A percentile compares a stretch with the other conserved stretches of the same genome.
These are phyloP conservation scores for Skeletonema menzelii DNA, from an alignment of 108 stramenopile genomes.

Conservation along the genomic window DNA sequence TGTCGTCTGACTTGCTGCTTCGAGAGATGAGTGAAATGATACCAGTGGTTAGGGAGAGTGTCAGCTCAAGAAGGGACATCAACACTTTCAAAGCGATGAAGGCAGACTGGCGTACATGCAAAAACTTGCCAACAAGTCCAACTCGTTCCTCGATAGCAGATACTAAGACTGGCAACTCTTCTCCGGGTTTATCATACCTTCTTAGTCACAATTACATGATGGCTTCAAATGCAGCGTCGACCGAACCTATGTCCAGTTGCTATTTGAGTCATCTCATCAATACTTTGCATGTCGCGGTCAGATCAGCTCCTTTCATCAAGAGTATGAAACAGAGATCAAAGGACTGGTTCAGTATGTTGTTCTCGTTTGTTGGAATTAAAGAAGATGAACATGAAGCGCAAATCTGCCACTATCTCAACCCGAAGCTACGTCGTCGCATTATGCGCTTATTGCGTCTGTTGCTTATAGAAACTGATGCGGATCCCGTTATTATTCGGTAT, in stretches of 20 bases:
- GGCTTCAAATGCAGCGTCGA: neutral
- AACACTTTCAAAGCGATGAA: conserved; percentile 10
- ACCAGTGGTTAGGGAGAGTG: conserved; percentile 9
- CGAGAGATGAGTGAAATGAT: conserved; percentile 21
- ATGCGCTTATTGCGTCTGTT: conserved; percentile 59
- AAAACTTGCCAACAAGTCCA: neutral
- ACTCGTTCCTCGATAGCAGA: neutral
- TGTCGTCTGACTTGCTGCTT: conserved; percentile 11
- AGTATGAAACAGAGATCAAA: neutral
- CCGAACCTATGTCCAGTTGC: conserved; percentile 1
- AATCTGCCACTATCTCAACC: conserved; percentile 24
- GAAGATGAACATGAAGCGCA: neutral
- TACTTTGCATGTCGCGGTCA: conserved; percentile 10
- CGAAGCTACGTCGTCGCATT: conserved; percentile 50
- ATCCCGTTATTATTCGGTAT: conserved; percentile 30
- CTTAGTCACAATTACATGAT: neutral
- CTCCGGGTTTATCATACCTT: neutral
- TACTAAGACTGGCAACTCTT: neutral
- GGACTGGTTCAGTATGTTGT: neutral
- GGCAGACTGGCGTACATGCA: conserved; percentile 27
- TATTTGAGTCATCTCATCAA: conserved; percentile 17
- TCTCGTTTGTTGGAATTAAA: neutral
- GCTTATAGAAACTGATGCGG: conserved; percentile 31
- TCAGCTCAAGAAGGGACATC: neutral
- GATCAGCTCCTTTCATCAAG: neutral